Base-by-base conservation (phyloP, 2,329 filamentous ascomycete genomes). In the Fusarium torulosum region DNA sequence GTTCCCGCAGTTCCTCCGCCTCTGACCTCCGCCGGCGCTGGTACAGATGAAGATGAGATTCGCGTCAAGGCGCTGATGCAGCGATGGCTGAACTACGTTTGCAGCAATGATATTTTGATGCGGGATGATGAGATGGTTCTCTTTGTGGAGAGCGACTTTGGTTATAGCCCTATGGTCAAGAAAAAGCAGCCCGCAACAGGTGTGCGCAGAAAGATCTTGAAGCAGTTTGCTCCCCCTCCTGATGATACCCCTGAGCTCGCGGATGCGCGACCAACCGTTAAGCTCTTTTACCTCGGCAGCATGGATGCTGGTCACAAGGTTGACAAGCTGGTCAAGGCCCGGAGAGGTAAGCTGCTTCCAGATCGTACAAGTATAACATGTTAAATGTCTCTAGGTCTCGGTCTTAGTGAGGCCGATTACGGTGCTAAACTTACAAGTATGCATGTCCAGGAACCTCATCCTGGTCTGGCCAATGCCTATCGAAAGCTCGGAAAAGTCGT, bases 251-350 rank as follows among this genome's bases (percentile, higher is more conserved):
- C 95, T 11, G 96, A 99, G 81, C 85, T 99, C 55, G 90, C 95
- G 67, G 91, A 96, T 73, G 94, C 94, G 20, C 88, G 96, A 53
- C 96, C 96, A 1, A 85, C 93, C 42, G 96, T 98, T 37, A 99
- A 99, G 82, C 86, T 94, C 46, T 98, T 99, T 77, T 99, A 99
- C 76, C 84, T 99, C 21, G 93, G 93, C 20, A 91, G 93, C 8
- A 97, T 99, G 93, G 96, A 98, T 76, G 89, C 93, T n/a, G 93
- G 94, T 42, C 96, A 99, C 80, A 98, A 97, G 80, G 89, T 99
- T 31, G 96, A 99, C 75, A 93, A 91, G 76, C 87, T 98, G 33
- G 96, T 99, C 69, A 98, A 97, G 81, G 89, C 91, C 63, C 87
- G 96, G 76, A 88, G 94, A 89, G 93, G 95, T 97, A 87, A 15